These are phyloP conservation scores for Seiridium cupressi DNA, from an alignment of 2,329 filamentous ascomycete genomes.

Conservation along the genomic window DNA sequence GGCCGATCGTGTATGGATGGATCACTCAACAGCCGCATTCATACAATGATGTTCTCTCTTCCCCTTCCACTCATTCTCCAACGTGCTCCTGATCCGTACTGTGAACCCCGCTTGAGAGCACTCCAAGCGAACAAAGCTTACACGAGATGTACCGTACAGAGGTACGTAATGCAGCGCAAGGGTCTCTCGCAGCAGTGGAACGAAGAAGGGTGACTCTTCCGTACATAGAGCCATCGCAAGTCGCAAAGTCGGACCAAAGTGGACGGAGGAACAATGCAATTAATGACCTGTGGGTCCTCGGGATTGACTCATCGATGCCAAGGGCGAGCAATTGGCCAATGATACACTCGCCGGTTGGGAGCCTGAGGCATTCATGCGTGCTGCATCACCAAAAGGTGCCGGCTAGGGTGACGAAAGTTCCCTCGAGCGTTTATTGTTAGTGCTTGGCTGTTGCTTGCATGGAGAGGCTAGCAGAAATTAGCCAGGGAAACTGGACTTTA, in stretches of 20 bases:
- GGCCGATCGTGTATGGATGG: too few relatives aligned
- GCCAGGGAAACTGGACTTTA: not conserved
- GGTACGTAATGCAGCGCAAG: not conserved
- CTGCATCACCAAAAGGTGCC: not conserved
- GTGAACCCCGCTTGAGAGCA: too few relatives aligned
- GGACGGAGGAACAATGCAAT: not conserved
- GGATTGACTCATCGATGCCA: slow-evolving; percentile 8
- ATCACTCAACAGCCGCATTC: too few relatives aligned
- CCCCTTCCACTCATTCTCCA: too few relatives aligned
- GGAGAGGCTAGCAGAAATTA: not conserved
- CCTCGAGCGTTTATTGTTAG: not conserved
- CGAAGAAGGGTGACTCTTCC: not conserved
- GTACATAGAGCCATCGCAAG: not conserved
- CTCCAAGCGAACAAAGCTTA: too few relatives aligned
- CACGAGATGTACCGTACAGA: not conserved
- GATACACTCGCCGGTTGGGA: not conserved
- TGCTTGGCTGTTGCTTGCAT: not conserved
- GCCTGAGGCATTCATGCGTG: slow-evolving; percentile 8
- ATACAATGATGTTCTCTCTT: too few relatives aligned
- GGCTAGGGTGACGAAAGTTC: not conserved
- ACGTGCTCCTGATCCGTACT: too few relatives aligned
- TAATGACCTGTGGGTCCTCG: slow-evolving; percentile 2
- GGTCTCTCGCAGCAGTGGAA: not conserved
- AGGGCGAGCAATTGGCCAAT: slow-evolving; percentile 3
- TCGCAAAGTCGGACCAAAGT: not conserved